Evolutionary conservation across 1,284 basidiomycete species (phyloP).

Genomic region (Phaffia rhodozyma): DNA sequence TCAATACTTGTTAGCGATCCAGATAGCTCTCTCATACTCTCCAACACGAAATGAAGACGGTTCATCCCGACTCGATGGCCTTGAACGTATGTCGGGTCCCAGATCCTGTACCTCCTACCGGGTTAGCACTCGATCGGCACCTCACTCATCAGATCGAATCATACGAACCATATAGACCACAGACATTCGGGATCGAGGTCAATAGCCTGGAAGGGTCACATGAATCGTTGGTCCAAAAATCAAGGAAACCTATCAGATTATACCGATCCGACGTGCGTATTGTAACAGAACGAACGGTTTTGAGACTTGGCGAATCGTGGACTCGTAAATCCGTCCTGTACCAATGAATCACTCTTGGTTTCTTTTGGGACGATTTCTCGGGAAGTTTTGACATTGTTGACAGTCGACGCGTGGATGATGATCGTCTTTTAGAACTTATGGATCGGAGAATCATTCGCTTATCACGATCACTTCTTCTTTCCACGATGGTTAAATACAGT

Average conservation of each 20-base stretch:
- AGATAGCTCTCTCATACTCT: slow-evolving; percentile 38
- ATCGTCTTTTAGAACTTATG: too few species aligned
- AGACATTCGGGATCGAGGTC: neutral
- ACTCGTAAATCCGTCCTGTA: slow-evolving; percentile 43
- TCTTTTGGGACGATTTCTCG: too few species aligned
- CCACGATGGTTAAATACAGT: too few species aligned
- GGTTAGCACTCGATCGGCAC: neutral
- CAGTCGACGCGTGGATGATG: too few species aligned
- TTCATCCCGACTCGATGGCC: slow-evolving; percentile 40
- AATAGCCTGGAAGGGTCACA: neutral
- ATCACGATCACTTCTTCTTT: too few species aligned
- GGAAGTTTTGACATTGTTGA: too few species aligned
- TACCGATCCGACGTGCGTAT: slow-evolving; percentile 23
- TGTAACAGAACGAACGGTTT: slow-evolving; percentile 36
- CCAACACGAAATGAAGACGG: slow-evolving; percentile 41
- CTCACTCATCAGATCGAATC: slow-evolving; percentile 18
- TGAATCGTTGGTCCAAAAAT: slow-evolving; percentile 23
- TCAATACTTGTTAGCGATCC: slow-evolving; percentile 35
- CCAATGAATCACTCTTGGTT: slow-evolving; percentile 37
- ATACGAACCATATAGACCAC: slow-evolving; percentile 27
- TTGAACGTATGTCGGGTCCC: slow-evolving; percentile 37
- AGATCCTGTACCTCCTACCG: slow-evolving; percentile 10
- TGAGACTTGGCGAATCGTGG: slow-evolving; percentile 41
- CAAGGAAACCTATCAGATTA: slow-evolving; percentile 33
- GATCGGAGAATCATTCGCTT: too few species aligned